Base-by-base conservation (phyloP, 768 basidiomycete genomes). In the Mycena rosella region DNA sequence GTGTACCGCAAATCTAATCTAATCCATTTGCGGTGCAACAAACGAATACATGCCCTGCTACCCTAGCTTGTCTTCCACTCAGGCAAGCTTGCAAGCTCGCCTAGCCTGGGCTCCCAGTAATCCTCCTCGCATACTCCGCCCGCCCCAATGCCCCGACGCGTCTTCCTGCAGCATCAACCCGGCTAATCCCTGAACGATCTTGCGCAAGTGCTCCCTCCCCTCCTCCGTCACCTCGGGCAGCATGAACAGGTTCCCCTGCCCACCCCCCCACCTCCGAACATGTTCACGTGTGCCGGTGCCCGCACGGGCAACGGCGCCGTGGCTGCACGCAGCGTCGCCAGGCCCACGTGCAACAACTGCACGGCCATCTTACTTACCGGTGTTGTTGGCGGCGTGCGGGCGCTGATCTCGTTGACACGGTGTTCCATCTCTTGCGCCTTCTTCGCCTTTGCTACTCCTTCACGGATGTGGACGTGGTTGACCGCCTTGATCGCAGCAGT, bases 371-470 rank as follows among this genome's bases (percentile, higher is more conserved):
- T 65, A 30, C 49, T 59, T 0, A 59, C 42, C 1, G 64, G 64
- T 3, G 64, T 59, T 5, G 29, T 5, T 0, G 56, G 64, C 27
- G 40, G 11, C 24, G n/a, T 11, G 3, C 42, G 42, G 3, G 5
- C 42, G 6, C n/a, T 11, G 20, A 44, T 6, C 18, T n/a, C 18
- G 5, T 8, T 18, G 38, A 40, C 7, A 15, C 17, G 14, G 27
- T 47, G 55, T n/a, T 57, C 55, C 34, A 65, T n/a, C 29, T 65
- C 56, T 49, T 59, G 55, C 14, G 47, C 36, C 32, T 44, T 58
- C 36, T 10, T 40, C 22, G 63, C 63, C 22, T 65, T 65, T n/a
- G 29, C 56, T 0, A 42, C 58, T 2, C 52, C 58, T 27, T 64
- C 52, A 14, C 58, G 29, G 11, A 64, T 30, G 27, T 48, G n/a